phyloP scores from a whole-genome alignment of 768 basidiomycete species.

The Rhodocollybia butyracea region DNA sequence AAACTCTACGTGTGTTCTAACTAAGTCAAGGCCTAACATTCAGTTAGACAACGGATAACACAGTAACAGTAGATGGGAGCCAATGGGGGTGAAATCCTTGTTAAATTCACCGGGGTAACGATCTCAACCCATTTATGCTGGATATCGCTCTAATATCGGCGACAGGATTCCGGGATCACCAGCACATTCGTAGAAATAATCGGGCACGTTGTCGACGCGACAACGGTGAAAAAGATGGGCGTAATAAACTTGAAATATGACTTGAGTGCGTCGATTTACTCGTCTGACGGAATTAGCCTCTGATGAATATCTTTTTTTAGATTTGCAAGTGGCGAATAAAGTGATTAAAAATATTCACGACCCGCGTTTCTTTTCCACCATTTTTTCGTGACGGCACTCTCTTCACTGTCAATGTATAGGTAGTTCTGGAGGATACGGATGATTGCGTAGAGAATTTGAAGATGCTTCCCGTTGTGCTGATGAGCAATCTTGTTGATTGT shows the following conservation, averaged over 20 bases:
- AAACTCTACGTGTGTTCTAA: not conserved
- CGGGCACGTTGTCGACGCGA: constrained; percentile 37
- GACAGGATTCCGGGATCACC: constrained; percentile 30
- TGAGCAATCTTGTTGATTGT: too few relatives aligned
- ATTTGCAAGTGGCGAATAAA: constrained; percentile 37
- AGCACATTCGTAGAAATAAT: constrained; percentile 48
- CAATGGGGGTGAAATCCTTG: constrained; percentile 40
- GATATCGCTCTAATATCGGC: constrained; percentile 5
- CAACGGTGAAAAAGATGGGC: constrained; percentile 38
- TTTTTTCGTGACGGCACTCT: constrained; percentile 27
- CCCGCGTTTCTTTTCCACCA: constrained; percentile 28
- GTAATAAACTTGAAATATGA: constrained; percentile 41
- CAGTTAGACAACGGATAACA: constrained; percentile 24
- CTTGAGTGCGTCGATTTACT: constrained; percentile 32
- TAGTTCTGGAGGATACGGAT: too few relatives aligned
- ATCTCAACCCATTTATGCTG: not conserved
- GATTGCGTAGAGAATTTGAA: too few relatives aligned
- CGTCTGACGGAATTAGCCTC: not conserved
- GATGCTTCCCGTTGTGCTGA: too few relatives aligned
- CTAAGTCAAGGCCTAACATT: not conserved
- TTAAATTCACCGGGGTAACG: constrained; percentile 3
- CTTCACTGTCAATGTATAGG: too few relatives aligned
- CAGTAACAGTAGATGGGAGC: constrained; percentile 45
- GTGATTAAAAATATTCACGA: constrained; percentile 35
- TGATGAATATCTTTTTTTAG: constrained; percentile 14